Percentiles rank a stretch among this genome's conserved stretches.
These are phyloP conservation scores for Ogataea hybrid DNA, from an alignment of 1,139 yeast genomes.

Conservation along the genomic window DNA sequence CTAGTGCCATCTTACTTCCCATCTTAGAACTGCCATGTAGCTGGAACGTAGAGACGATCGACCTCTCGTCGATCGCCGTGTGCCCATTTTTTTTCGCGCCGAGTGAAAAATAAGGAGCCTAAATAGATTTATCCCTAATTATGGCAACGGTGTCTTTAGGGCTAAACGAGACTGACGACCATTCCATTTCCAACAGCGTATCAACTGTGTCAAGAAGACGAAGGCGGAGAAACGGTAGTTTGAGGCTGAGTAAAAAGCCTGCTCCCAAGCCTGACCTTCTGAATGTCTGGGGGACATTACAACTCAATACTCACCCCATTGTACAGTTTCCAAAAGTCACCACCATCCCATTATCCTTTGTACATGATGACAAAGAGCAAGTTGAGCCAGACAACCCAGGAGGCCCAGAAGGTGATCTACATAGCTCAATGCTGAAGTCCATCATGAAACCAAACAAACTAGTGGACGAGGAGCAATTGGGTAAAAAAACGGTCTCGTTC, in stretches of 20 bases:
- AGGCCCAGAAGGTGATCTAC: neutral
- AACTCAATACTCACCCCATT: constrained; percentile 7
- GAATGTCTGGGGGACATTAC: constrained; percentile 13
- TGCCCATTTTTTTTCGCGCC: constrained; percentile 12
- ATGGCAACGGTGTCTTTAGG: neutral
- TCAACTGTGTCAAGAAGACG: constrained; percentile 14
- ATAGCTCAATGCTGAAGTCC: constrained; percentile 15
- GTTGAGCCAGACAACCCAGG: neutral
- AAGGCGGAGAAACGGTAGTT: constrained; percentile 18
- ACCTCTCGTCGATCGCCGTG: constrained; percentile 6
- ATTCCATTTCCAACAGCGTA: constrained; percentile 12
- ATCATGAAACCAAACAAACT: constrained; percentile 16
- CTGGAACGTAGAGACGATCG: constrained; percentile 4
- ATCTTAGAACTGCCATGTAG: neutral
- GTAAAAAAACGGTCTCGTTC: constrained; percentile 19
- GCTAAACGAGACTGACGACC: constrained; percentile 7
- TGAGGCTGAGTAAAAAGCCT: constrained; percentile 9
- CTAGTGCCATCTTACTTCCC: too few species aligned
- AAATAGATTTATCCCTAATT: constrained; percentile 1
- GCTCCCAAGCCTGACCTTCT: constrained; percentile 6
- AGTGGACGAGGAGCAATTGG: constrained; percentile 6
- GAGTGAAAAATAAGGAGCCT: constrained; percentile 9
- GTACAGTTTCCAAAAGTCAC: constrained; percentile 1
- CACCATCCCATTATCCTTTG: constrained; percentile 8
- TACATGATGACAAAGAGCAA: neutral